Evolutionary conservation across 2,329 filamentous ascomycete genomes (phyloP).

Genomic region (Metarhizium album): DNA sequence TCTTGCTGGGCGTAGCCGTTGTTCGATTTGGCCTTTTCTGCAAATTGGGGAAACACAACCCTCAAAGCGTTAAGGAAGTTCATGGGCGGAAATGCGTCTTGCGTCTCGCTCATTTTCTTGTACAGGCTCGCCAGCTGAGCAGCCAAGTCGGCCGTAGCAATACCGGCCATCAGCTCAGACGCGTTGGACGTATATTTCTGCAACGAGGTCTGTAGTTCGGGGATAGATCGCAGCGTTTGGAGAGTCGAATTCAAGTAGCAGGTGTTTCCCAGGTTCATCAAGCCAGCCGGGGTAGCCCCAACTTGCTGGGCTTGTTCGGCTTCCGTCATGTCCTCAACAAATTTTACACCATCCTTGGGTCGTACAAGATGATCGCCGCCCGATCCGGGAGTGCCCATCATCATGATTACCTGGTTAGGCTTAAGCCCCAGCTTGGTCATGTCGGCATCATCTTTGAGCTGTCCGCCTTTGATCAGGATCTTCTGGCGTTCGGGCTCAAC

Average conservation of each 20-base stretch:
- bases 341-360: slow-evolving; percentile 74
- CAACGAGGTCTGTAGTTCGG: slow-evolving; percentile 78
- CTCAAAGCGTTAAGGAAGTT: slow-evolving; percentile 76
- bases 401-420: slow-evolving; percentile 79
- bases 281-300: slow-evolving; percentile 76
- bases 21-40: slow-evolving; percentile 73
- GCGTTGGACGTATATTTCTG: slow-evolving; percentile 37
- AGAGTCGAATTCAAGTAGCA: slow-evolving; percentile 97
- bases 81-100: slow-evolving; percentile 74
- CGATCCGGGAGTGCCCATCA: slow-evolving; percentile 83
- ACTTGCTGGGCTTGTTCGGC: slow-evolving; percentile 76
- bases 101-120: slow-evolving; percentile 80
- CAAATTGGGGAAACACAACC: slow-evolving; percentile 79
- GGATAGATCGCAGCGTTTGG: slow-evolving; percentile 80
- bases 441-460: slow-evolving; percentile 90
- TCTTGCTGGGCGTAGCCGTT: slow-evolving; percentile 94
- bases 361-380: slow-evolving; percentile 50
- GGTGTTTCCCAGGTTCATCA: slow-evolving; percentile 91
- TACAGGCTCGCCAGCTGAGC: slow-evolving; percentile 72
- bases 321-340: slow-evolving; percentile 95
- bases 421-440: slow-evolving; percentile 79
- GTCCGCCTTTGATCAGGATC: slow-evolving; percentile 84
- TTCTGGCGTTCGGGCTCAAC: slow-evolving; percentile 96
- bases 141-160: slow-evolving; percentile 56
- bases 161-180: slow-evolving; percentile 32